Evolutionary conservation across 2,329 filamentous ascomycete genomes (phyloP).

Genomic region (Lachnellula hyalina): DNA sequence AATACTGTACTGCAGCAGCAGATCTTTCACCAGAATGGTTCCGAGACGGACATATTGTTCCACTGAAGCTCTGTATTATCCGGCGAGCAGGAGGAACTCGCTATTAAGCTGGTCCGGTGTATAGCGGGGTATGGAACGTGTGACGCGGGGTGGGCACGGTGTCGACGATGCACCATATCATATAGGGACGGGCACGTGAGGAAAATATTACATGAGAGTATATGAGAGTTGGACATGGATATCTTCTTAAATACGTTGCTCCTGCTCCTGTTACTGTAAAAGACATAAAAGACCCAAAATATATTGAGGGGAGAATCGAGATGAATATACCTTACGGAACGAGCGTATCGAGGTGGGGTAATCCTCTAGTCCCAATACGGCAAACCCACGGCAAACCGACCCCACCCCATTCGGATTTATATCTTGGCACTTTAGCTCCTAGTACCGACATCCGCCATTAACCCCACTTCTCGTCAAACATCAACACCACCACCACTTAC

Average conservation of each 20-base stretch:
- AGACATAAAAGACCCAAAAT: background rate
- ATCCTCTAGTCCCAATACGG: background rate
- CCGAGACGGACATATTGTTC: background rate
- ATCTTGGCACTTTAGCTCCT: too few relatives aligned
- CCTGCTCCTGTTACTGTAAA: background rate
- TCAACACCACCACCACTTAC: too few relatives aligned
- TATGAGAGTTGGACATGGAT: background rate
- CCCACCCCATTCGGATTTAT: too few relatives aligned
- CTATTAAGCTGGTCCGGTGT: background rate
- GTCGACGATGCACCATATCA: background rate
- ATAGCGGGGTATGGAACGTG: slow-evolving; percentile 1
- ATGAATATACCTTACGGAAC: background rate
- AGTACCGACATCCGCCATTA: background rate
- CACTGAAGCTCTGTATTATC: background rate
- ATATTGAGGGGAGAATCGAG: background rate
- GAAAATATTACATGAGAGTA: background rate
- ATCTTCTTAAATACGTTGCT: background rate
- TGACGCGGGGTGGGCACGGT: background rate
- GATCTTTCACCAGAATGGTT: background rate
- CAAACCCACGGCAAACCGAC: too few relatives aligned
- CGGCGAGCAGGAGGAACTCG: background rate
- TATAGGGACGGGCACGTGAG: background rate
- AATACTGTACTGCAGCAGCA: background rate
- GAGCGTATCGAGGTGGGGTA: background rate
- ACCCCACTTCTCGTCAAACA: background rate